These are phyloP conservation scores for Cercospora zeina DNA, from an alignment of 2,329 filamentous ascomycete genomes.

Conservation along the genomic window DNA sequence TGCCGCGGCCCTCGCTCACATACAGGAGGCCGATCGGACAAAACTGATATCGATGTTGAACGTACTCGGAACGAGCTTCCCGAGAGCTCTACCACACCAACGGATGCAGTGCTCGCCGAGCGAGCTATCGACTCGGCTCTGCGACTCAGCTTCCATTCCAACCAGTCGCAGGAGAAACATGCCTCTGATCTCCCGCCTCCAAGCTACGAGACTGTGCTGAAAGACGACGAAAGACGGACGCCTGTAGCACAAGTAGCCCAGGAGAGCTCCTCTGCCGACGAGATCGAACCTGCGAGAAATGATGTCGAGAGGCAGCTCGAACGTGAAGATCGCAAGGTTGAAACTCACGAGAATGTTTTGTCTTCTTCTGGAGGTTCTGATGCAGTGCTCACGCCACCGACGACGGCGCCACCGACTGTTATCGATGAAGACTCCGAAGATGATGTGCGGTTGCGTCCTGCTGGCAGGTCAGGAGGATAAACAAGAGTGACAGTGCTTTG, in stretches of 20 bases:
- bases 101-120: conserved; percentile 3
- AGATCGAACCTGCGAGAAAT: neutral
- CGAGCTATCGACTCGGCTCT: conserved; percentile 15
- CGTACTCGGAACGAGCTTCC: neutral
- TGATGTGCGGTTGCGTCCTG: conserved; percentile 11
- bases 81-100: neutral
- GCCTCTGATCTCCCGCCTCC: conserved; percentile 9
- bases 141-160: conserved; percentile 13
- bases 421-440: conserved; percentile 18
- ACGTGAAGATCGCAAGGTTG: conserved; percentile 4
- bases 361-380: conserved; percentile 14
- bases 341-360: neutral
- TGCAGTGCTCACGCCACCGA: conserved; percentile 12
- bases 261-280: neutral
- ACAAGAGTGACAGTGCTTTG: neutral
- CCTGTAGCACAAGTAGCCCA: neutral
- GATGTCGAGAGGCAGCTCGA: neutral
- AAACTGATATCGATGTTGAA: neutral
- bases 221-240: conserved; percentile 13
- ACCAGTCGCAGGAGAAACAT: neutral
- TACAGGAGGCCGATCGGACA: neutral
- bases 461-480: neutral
- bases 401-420: conserved; percentile 17
- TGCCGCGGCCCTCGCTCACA: neutral
- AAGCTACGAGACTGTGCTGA: conserved; percentile 14